Evolutionary conservation across 495 filamentous ascomycete species (phyloP), one percentile per base, ranked within the genome.

Genomic region (Aspergillus baeticus): DNA sequence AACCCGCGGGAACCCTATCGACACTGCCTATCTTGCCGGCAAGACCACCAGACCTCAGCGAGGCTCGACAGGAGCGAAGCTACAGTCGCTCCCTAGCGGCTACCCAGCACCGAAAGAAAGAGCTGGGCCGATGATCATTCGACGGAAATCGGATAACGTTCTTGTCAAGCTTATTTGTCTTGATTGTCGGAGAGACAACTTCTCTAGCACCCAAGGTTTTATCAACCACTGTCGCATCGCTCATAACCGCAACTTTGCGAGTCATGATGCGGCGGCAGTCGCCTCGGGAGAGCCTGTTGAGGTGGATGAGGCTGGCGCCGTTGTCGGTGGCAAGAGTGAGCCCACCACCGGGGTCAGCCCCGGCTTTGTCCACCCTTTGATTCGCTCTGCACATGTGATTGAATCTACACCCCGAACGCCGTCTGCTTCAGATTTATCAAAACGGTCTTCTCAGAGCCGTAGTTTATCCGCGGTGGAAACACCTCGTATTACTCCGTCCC

Each of bases 181-280:
- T 47, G 88, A 94, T 65, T 98, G 94, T 64, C 82, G 89, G 38
- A 78, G 91, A 52, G 87, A 87, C 72, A 88, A 97, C 67, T 98
- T 97, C 69, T 91, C 88, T 41, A 96, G 91, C 69, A 90, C 90
- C 1, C 94, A 98, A 69, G 94, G 94, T 2, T 98, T 98, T 65
- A 93, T 98, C 75, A 98, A 98, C 62, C 94, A 98, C 64, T 97
- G 92, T 64, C 91, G 94, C 38, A 97, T 98, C 54, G 90, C 92
- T 8, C 94, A 98, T 71, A 86, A 85, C 56, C 82, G 90, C 46
- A 90, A 92, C 49, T 97, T 90, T 74, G 87, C 91, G 63, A 97
- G 91, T 63, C 94, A 98, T 63, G 92, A 97, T 65, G 90, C 90
- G 51, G 94, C 94, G 38, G 94, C 94, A n/a, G 77, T 90, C 33